These are phyloP conservation scores for Castanea mollissima DNA, from an alignment of 306 rosid species.

Conservation along the genomic window DNA sequence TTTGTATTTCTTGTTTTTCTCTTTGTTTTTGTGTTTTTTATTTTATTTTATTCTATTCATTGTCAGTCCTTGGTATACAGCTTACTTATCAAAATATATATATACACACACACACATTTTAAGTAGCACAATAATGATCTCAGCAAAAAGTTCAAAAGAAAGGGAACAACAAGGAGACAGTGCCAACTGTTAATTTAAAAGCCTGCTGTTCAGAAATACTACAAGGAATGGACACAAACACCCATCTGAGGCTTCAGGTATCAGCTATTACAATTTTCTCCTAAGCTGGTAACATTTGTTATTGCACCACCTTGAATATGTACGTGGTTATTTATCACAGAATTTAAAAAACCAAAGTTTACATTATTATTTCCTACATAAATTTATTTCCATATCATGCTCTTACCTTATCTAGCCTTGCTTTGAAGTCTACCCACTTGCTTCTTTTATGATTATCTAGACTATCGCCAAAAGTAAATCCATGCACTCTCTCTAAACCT, in stretches of 20 bases:
- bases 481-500: slow-evolving; percentile 92
- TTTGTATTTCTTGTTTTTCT: no score
- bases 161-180: background rate
- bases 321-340: background rate
- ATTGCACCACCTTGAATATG: background rate
- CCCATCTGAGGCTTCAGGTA: background rate
- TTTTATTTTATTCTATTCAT: no score
- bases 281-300: background rate
- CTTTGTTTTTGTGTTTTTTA: no score
- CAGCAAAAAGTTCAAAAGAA: background rate
- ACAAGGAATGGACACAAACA: background rate
- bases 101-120: no score
- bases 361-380: background rate
- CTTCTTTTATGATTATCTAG: slow-evolving; percentile 59
- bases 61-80: no score
- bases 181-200: background rate
- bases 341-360: background rate
- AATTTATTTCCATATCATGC: background rate
- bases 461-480: slow-evolving; percentile 90
- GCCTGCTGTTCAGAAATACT: background rate
- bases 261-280: background rate
- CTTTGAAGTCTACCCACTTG: slow-evolving; percentile 75
- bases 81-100: no score
- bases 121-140: no score
- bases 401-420: slow-evolving; percentile 70